Percentiles rank a stretch among this genome's conserved stretches.
phyloP scores from a whole-genome alignment of 1,284 basidiomycete genomes.

The Ustilago cynodontis region DNA sequence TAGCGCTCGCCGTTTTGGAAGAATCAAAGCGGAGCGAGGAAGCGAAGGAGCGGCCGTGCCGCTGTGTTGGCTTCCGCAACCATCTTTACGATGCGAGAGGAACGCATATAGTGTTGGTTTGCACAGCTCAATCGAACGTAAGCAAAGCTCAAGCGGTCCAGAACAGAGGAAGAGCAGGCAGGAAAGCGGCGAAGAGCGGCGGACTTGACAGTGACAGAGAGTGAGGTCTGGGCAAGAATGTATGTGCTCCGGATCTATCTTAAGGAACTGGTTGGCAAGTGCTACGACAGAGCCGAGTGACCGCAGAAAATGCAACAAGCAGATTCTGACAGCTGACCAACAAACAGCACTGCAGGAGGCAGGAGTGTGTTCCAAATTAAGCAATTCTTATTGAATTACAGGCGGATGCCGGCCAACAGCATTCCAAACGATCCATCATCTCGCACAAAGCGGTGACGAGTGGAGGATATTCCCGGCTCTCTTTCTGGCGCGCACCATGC shows the following conservation, averaged over 20 bases:
- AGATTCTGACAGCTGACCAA: constrained; percentile 16
- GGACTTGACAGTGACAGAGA: background rate
- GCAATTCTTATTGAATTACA: background rate
- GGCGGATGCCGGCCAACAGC: background rate
- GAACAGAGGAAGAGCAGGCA: background rate
- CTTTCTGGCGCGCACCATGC: background rate
- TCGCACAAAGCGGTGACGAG: constrained; percentile 4
- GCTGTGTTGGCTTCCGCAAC: constrained; percentile 1
- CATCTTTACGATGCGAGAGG: background rate
- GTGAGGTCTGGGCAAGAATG: constrained; percentile 18
- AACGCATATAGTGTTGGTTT: background rate
- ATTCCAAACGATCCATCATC: constrained; percentile 9
- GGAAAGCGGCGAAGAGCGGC: constrained; percentile 19
- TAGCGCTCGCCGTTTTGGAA: background rate
- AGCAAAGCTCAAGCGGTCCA: background rate
- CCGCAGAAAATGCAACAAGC: too few species aligned
- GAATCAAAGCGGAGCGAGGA: background rate
- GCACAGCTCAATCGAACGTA: background rate
- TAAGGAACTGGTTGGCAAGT: background rate
- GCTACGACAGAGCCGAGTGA: background rate
- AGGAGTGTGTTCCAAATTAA: constrained; percentile 1
- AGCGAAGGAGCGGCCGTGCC: background rate
- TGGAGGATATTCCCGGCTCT: background rate
- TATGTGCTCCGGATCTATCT: background rate
- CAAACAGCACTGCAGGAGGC: background rate